phyloP scores from a whole-genome alignment of 257 asterid genomes.

The Rauvolfia tetraphylla region DNA sequence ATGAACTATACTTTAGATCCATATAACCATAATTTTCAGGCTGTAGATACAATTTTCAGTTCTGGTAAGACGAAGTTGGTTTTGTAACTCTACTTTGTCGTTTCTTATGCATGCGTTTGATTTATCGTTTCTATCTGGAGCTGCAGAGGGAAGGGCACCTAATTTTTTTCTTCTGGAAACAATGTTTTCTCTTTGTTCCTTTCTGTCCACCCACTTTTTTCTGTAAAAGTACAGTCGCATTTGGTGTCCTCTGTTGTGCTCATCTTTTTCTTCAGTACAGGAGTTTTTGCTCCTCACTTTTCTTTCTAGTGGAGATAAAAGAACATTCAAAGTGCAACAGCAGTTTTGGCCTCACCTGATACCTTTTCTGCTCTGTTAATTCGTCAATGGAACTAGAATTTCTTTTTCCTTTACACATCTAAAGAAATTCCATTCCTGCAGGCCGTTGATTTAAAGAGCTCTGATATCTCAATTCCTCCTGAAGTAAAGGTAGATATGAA shows the following conservation, averaged over 20 bases:
- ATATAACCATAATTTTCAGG: too few species aligned
- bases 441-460: constrained; percentile 71
- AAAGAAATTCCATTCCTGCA: constrained; percentile 24
- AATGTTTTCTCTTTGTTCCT: too few species aligned
- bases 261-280: neutral
- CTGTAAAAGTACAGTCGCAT: neutral
- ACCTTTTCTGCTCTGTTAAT: neutral
- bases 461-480: constrained; percentile 34
- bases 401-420: neutral
- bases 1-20: too few species aligned
- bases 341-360: neutral
- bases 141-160: too few species aligned
- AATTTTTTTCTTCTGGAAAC: too few species aligned
- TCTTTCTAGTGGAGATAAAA: neutral
- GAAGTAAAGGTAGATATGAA: constrained; percentile 40
- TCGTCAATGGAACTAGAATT: neutral
- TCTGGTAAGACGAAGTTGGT: too few species aligned
- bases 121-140: too few species aligned
- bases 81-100: too few species aligned
- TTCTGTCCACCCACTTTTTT: neutral
- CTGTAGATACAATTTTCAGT: too few species aligned
- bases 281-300: neutral
- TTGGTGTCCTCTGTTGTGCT: neutral
- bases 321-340: neutral
- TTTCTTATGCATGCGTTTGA: too few species aligned